These are phyloP conservation scores for Blepharisma stoltei DNA, from an alignment of 73 alveolate genomes.

Conservation along the genomic window DNA sequence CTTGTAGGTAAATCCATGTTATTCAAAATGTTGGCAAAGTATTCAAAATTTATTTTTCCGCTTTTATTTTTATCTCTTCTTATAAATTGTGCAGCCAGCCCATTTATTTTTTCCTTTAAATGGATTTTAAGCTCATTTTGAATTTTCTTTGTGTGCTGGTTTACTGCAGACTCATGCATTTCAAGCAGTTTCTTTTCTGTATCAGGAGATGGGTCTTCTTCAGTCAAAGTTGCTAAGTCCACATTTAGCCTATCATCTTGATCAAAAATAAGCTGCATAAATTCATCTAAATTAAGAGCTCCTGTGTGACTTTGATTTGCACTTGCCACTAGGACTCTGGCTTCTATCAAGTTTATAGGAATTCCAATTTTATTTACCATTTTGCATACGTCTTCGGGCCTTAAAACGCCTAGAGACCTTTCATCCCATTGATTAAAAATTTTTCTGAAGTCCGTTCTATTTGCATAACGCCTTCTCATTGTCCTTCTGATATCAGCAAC, in stretches of 20 bases:
- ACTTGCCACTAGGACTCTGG: constrained; percentile 80
- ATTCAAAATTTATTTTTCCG: constrained; percentile 32
- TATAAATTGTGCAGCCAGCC: constrained; percentile 35
- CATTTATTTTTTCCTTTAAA: constrained; percentile 12
- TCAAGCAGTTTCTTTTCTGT: not conserved
- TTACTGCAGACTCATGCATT: constrained; percentile 27
- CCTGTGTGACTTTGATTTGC: constrained; percentile 81
- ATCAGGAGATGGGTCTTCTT: not conserved
- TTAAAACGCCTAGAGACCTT: constrained; percentile 64
- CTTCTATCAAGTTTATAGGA: constrained; percentile 86
- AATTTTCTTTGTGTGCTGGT: constrained; percentile 38
- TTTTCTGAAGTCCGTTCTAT: constrained; percentile 74
- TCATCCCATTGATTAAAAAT: constrained; percentile 91
- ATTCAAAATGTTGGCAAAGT: constrained; percentile 14
- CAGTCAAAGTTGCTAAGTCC: constrained; percentile 55
- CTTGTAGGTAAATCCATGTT: constrained; percentile 11
- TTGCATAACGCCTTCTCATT: constrained; percentile 86
- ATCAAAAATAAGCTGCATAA: constrained; percentile 80
- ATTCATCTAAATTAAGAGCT: constrained; percentile 81
- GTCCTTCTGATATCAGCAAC: constrained; percentile 90
- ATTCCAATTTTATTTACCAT: constrained; percentile 92
- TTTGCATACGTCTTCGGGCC: constrained; percentile 67
- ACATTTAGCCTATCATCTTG: constrained; percentile 61
- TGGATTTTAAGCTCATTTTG: constrained; percentile 30
- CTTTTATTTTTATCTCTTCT: constrained; percentile 43